These are phyloP conservation scores for Irpex sp. DNA, from an alignment of 1,284 basidiomycete genomes.

Conservation along the genomic window DNA sequence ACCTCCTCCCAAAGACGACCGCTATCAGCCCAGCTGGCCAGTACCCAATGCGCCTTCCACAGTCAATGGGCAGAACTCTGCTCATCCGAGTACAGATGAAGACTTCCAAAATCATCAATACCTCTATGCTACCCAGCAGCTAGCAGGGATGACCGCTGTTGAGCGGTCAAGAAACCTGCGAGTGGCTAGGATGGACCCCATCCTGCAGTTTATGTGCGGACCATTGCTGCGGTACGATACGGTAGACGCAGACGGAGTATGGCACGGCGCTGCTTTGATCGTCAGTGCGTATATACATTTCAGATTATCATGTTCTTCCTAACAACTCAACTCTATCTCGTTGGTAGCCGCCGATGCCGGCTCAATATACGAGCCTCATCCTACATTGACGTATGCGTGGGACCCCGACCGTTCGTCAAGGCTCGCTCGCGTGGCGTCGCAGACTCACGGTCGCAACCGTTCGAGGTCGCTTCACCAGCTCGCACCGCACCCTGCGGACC, in stretches of 20 bases:
- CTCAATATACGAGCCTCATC: conserved; percentile 74
- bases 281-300: conserved; percentile 54
- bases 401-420: conserved; percentile 43
- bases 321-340: conserved; percentile 4
- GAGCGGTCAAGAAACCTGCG: conserved; percentile 56
- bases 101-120: background rate
- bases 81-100: background rate
- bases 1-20: conserved; percentile 34
- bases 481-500: conserved; percentile 68
- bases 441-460: conserved; percentile 6
- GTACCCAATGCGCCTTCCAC: conserved; percentile 9
- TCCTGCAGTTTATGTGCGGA: conserved; percentile 77
- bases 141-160: conserved; percentile 51
- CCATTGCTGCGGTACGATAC: conserved; percentile 92
- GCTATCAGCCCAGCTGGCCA: conserved; percentile 9
- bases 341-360: conserved; percentile 68
- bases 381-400: conserved; percentile 74
- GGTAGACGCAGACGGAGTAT: conserved; percentile 68
- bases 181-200: conserved; percentile 61
- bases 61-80: background rate
- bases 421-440: conserved; percentile 12
- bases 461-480: conserved; percentile 45
- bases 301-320: background rate
- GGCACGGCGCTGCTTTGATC: conserved; percentile 84
- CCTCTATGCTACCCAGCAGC: conserved; percentile 24